Evolutionary conservation across 768 basidiomycete genomes (phyloP), one percentile per base, ranked within the genome.

Genomic region (Boletus speciosus): DNA sequence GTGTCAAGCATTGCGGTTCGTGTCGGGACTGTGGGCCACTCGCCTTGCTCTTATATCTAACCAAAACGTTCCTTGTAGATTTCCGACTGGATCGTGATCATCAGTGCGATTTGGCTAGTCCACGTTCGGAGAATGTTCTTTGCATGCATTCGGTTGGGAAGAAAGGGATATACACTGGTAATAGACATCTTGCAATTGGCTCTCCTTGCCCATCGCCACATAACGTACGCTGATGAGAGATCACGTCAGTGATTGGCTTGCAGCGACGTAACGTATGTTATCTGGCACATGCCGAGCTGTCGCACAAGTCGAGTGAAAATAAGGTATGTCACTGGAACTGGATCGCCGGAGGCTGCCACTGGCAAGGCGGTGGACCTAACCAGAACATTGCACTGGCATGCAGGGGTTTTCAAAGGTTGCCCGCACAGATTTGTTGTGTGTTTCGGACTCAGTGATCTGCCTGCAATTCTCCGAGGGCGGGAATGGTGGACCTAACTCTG

Each of bases 11-110:
- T n/a, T 34, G 32, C 1, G 9, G 35, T 38, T 47, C 1, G 7
- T 41, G 37, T 34, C 27, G n/a, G 37, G 9, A 40, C 10, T 1
- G 14, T 15, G 16, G 19, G 25, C 16, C 35, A 4, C 27, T 10
- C 12, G 2, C 36, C 35, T 46, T 15, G 43, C 23, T 47, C 32
- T 56, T 56, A 56, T 56, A 60, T 41, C 43, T 14, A 25, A 6
- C 21, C 5, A 19, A 34, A 15, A 27, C 15, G 23, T 9, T 29
- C 10, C 6, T 16, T 36, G 35, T 36, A 3, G 12, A 34, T 34
- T 14, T 34, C 32, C 32, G 31, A 31, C 31, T 31, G 31, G 10
- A 31, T 31, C 37, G 2, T 16, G 14, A 11, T 38, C 11, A 21
- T 1, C 31, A 4, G 19, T 2, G 6, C 1, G 25, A 27, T 31